These are phyloP conservation scores for Boechera stricta DNA, from an alignment of 345 rosid species.

Conservation along the genomic window DNA sequence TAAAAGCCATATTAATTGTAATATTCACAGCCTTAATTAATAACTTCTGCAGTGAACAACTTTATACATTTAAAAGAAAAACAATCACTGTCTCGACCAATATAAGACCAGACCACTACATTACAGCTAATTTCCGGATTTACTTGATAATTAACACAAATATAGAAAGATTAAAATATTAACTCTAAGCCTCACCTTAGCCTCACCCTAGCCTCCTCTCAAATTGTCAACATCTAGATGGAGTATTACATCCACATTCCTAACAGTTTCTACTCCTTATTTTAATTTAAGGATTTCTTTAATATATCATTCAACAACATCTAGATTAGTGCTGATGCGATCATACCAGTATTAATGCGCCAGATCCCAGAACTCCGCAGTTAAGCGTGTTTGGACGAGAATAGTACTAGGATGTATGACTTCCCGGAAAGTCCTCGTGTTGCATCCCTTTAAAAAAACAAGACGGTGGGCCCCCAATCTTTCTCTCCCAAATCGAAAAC, in stretches of 20 bases:
- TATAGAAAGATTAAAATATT: conserved; percentile 24
- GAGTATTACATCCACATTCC: conserved; percentile 47
- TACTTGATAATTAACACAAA: conserved; percentile 23
- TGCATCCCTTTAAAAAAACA: too few relatives aligned
- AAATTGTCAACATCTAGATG: conserved; percentile 39
- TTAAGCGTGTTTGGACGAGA: too few relatives aligned
- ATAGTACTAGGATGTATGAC: too few relatives aligned
- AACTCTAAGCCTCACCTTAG: conserved; percentile 17
- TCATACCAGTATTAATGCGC: too few relatives aligned
- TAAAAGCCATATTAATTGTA: conserved; percentile 1
- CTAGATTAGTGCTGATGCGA: too few relatives aligned
- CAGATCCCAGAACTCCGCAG: too few relatives aligned
- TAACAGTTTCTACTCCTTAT: conserved; percentile 32
- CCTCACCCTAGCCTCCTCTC: conserved; percentile 17
- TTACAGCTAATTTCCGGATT: conserved; percentile 35
- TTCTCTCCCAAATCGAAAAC: too few relatives aligned
- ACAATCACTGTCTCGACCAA: conserved; percentile 21
- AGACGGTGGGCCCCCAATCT: too few relatives aligned
- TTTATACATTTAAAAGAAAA: background rate
- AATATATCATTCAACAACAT: too few relatives aligned
- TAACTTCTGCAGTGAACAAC: conserved; percentile 1
- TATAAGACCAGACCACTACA: conserved; percentile 19
- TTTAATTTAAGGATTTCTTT: conserved; percentile 12
- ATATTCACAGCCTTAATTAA: background rate
- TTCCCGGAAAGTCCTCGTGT: too few relatives aligned